These are phyloP conservation scores for Colletotrichum echinochloae DNA, from an alignment of 2,329 filamentous ascomycete species.

Conservation along the genomic window DNA sequence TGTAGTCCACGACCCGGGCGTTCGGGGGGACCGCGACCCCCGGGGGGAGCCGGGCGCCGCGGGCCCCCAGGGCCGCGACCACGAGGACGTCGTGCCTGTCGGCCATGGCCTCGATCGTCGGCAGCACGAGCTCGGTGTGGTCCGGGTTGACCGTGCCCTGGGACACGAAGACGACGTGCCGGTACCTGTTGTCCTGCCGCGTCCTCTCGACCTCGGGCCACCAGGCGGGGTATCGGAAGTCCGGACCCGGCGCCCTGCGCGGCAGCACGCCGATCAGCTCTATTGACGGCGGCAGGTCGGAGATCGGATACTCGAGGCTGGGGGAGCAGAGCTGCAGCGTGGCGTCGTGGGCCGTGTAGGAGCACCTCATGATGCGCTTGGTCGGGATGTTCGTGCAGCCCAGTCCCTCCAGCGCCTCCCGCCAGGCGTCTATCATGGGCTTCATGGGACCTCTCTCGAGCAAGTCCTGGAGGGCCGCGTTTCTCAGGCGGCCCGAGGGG, in stretches of 20 bases:
- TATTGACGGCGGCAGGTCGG: conserved; percentile 53
- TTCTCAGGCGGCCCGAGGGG: conserved; percentile 46
- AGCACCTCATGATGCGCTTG: conserved; percentile 18
- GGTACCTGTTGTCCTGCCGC: conserved; percentile 17
- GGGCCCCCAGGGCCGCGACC: conserved; percentile 48
- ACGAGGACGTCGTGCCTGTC: conserved; percentile 53
- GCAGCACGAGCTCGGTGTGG: conserved; percentile 57
- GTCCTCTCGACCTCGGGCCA: conserved; percentile 55
- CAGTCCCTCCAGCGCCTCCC: conserved; percentile 3
- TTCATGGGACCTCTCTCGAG: conserved; percentile 35
- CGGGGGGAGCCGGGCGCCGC: conserved; percentile 39
- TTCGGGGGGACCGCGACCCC: conserved; percentile 51
- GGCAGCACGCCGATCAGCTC: conserved; percentile 58
- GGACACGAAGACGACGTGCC: conserved; percentile 56
- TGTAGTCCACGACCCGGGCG: conserved; percentile 58
- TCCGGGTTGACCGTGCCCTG: conserved; percentile 60
- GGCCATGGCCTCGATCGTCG: conserved; percentile 57
- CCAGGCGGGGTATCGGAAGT: conserved; percentile 55
- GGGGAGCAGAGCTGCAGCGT: conserved; percentile 53
- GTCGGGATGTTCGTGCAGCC: conserved; percentile 25
- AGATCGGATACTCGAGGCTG: conserved; percentile 54
- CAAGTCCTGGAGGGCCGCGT: conserved; percentile 42
- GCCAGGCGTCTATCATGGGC: conserved; percentile 31
- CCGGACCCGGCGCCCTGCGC: conserved; percentile 46
- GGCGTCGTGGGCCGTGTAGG: conserved; percentile 46